Percentiles rank a stretch among this genome's conserved stretches.
These are phyloP conservation scores for Fistulifera solaris DNA, from an alignment of 108 stramenopile species.

Conservation along the genomic window DNA sequence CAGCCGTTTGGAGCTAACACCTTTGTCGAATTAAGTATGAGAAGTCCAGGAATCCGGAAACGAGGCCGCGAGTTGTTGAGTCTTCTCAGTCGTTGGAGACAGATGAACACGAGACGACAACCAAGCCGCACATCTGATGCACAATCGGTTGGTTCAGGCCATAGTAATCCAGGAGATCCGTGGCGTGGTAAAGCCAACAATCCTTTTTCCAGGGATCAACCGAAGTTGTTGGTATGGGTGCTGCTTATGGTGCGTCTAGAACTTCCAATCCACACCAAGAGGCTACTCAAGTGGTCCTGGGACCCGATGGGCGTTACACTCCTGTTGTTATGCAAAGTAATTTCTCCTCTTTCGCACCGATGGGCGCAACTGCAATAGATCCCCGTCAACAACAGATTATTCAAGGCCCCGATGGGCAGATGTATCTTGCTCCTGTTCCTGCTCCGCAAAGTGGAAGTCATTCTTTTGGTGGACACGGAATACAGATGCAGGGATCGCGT, in stretches of 20 bases:
- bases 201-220: slow-evolving; percentile 1
- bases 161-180: background rate
- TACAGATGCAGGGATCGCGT: slow-evolving; percentile 8
- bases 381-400: slow-evolving; percentile 16
- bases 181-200: slow-evolving; percentile 8
- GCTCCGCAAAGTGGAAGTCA: slow-evolving; percentile 7
- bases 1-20: slow-evolving; percentile 75
- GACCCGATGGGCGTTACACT: slow-evolving; percentile 67
- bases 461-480: slow-evolving; percentile 3
- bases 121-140: slow-evolving; percentile 6
- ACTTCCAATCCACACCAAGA: too few relatives aligned
- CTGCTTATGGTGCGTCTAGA: too few relatives aligned
- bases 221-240: background rate
- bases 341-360: slow-evolving; percentile 1
- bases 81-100: slow-evolving; percentile 71
- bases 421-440: slow-evolving; percentile 16
- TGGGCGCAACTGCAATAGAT: slow-evolving; percentile 3
- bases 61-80: slow-evolving; percentile 67
- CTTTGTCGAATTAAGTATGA: slow-evolving; percentile 48
- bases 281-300: slow-evolving; percentile 50
- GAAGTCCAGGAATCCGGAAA: slow-evolving; percentile 59
- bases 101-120: slow-evolving; percentile 14
- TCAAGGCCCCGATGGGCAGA: slow-evolving; percentile 17
- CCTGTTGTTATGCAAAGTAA: slow-evolving; percentile 50
- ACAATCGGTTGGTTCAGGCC: slow-evolving; percentile 1